Evolutionary conservation across 768 basidiomycete species (phyloP), one percentile per base, ranked within the genome.

Genomic region (Tulasnella sp.): DNA sequence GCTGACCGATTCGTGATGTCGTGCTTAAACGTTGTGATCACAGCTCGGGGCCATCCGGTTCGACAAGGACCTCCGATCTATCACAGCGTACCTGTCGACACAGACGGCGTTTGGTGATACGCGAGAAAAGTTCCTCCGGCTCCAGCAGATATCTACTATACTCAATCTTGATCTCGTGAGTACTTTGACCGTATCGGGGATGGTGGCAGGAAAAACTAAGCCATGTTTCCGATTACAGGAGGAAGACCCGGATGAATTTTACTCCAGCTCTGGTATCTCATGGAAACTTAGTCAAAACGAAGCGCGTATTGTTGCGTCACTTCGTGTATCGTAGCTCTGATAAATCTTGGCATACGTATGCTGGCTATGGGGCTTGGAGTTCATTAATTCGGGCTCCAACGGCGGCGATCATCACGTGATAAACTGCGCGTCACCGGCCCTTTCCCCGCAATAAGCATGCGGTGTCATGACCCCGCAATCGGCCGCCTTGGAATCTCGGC

Each of bases 21-120:
- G 74, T 77, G 71, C 36, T 52, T 17, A 71, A 11, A 25, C 68
- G 3, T 2, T 58, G 54, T 69, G 37, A n/a, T 40, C 25, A 19
- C 79, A 99, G 96, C 88, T 99, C 77, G 97, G 97, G 34, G 97
- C 96, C 3, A 91, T 99, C 77, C 91, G 96, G 19, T 96, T 97
- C 81, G 97, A 99, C 80, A 89, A 92, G 22, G 97, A 99, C 82
- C 85, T 99, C 67, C 88, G 97, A 34, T 88, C 93, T 4, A 88
- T 98, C 78, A 90, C 89, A 31, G 86, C 91, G 1, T 96, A 92
- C 83, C 87, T 99, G 15, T 90, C 93, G 0, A 90, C 93, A 2
- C 97, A 97, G 81, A 95, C 93, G 6, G 86, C 89, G 5, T 96
- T 94, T 82, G 94, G 96, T 11, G 94, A 96, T 75, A 89, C 92